phyloP scores from a whole-genome alignment of 192 early-diverging fungal genomes.

The Gigaspora rosea region DNA sequence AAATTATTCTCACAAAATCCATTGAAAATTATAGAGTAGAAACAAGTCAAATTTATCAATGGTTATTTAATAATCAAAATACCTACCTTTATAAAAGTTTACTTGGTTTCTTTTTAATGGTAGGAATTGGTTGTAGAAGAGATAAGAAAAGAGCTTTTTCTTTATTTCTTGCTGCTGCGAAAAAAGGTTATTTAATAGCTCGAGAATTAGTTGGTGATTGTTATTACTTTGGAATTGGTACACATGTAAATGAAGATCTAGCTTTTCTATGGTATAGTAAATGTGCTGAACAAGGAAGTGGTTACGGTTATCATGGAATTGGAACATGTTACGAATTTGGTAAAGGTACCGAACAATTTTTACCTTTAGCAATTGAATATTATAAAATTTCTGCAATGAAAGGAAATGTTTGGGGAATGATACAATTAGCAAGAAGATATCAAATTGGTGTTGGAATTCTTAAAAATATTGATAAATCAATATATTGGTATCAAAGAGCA shows the following conservation, averaged over 20 bases:
- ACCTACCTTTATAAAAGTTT: neutral
- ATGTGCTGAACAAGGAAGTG: neutral
- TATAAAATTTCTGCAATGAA: neutral
- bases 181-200: neutral
- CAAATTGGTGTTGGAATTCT: neutral
- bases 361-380: neutral
- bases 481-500: neutral
- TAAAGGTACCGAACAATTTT: neutral
- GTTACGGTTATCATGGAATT: neutral
- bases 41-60: neutral
- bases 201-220: neutral
- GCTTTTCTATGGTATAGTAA: neutral
- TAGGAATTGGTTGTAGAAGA: neutral
- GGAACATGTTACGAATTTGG: neutral
- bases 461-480: neutral
- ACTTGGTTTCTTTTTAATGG: neutral
- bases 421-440: neutral
- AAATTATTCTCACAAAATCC: neutral
- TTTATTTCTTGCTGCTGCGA: neutral
- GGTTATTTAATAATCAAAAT: neutral
- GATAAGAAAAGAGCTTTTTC: neutral
- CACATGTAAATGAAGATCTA: neutral
- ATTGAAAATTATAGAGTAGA: neutral
- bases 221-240: neutral
- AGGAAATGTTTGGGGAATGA: neutral